Evolutionary conservation across 164 flowering plant species (phyloP), one percentile per base, ranked within the genome.

Genomic region (Aristolochia contorta): DNA sequence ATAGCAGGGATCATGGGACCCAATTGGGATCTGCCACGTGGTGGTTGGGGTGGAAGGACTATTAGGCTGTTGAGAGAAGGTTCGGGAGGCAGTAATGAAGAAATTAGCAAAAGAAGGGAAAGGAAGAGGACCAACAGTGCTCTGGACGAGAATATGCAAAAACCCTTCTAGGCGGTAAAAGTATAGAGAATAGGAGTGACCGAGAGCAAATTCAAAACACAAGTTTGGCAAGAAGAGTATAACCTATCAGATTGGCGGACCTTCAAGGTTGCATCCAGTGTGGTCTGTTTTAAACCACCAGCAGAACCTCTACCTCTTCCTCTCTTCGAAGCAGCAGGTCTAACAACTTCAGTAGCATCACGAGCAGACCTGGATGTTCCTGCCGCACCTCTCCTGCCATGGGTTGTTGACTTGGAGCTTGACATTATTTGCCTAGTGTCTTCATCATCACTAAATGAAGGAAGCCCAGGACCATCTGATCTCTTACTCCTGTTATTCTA

Each of bases 401-500:
- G 80, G 20, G 72, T 56, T 27, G 80, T 64, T 55, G 86, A 30
- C 66, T 73, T 84, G 45, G 78, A 72, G 62, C 72, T 71, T 32
- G 81, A 68, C 41, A 77, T 24, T 65, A 65, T 57, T 69, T 72
- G 77, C 54, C 76, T 64, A 10, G 79, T 60, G 60, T 86, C 96
- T 63, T 94, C 99, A 72, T 91, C 97, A 74, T 94, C 96, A 69
- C 99, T 91, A 60, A 94, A 88, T 22, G 94, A 77, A 74, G 72
- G 79, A 52, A 80, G 72, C 77, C 64, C 75, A 56, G 80, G 86
- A 59, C 64, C 25, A 56, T 83, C 86, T 18, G 74, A 61, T 60
- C 68, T 74, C 78, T 68, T 85, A 62, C 75, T 75, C 65, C 79
- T 75, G 37, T 63, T 41, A 68, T 78, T 80, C 99, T 93, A 70